Conservation (phyloP, 2,329 filamentous ascomycete genomes). For the Metarhizium album region DNA sequence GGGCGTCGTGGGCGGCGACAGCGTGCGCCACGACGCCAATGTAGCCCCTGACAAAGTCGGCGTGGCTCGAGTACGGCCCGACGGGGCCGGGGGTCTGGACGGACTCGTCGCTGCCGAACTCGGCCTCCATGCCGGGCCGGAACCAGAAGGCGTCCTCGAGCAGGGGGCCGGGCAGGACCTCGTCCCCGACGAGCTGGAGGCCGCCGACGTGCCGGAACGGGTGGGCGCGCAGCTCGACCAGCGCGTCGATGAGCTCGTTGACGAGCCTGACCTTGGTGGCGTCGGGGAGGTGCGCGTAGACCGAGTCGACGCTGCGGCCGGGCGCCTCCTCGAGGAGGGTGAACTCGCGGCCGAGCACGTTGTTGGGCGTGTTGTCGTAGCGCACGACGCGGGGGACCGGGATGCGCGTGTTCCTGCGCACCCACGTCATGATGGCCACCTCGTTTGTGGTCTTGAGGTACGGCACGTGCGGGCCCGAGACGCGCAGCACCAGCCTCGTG, state of each 20-base stretch:
- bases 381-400: slow-evolving; percentile 21
- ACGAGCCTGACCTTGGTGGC: slow-evolving; percentile 14
- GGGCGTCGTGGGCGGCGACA: slow-evolving; percentile 15
- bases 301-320: slow-evolving; percentile 17
- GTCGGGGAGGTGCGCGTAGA: slow-evolving; percentile 16
- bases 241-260: slow-evolving; percentile 18
- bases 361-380: slow-evolving; percentile 16
- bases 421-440: slow-evolving; percentile 23
- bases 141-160: slow-evolving; percentile 28
- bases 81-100: slow-evolving; percentile 16
- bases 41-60: slow-evolving; percentile 14
- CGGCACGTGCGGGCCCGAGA: slow-evolving; percentile 23
- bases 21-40: slow-evolving; percentile 17
- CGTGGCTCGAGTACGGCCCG: slow-evolving; percentile 12
- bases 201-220: slow-evolving; percentile 18
- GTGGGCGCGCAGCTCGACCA: slow-evolving; percentile 19
- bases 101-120: slow-evolving; percentile 17
- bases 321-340: slow-evolving; percentile 18
- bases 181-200: slow-evolving; percentile 9
- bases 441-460: slow-evolving; percentile 27
- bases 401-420: slow-evolving; percentile 20
- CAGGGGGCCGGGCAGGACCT: slow-evolving; percentile 13
- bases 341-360: slow-evolving; percentile 21
- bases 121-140: slow-evolving; percentile 16
- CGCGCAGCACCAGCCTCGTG: slow-evolving; percentile 19